Conservation (phyloP, 2,329 filamentous ascomycete genomes). For the Helminthosporium solani region DNA sequence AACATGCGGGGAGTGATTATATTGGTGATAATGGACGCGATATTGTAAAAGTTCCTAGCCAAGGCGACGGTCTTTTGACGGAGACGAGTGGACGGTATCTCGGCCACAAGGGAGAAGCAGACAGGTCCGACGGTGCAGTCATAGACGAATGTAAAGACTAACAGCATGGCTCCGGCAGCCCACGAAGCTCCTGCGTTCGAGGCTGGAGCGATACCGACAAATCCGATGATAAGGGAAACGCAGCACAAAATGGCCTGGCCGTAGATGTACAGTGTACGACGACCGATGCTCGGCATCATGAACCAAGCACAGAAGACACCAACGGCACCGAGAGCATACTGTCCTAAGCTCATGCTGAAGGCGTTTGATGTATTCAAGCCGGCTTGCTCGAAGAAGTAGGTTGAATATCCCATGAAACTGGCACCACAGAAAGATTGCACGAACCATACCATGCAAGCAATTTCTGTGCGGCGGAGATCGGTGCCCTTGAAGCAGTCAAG, state of each 20-base stretch:
- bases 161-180: slow-evolving; percentile 37
- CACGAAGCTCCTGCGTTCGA: slow-evolving; percentile 50
- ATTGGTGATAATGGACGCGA: slow-evolving; percentile 76
- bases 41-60: slow-evolving; percentile 72
- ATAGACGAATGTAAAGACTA: slow-evolving; percentile 64
- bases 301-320: slow-evolving; percentile 76
- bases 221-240: slow-evolving; percentile 76
- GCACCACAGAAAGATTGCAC: slow-evolving; percentile 46
- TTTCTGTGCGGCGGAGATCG: slow-evolving; percentile 76
- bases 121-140: slow-evolving; percentile 86
- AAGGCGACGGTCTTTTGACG: slow-evolving; percentile 91
- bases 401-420: slow-evolving; percentile 41
- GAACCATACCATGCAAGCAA: slow-evolving; percentile 55
- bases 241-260: slow-evolving; percentile 60
- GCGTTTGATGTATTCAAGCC: slow-evolving; percentile 46
- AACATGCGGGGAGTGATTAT: slow-evolving; percentile 39
- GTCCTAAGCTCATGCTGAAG: slow-evolving; percentile 53
- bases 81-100: slow-evolving; percentile 77
- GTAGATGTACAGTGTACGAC: slow-evolving; percentile 72
- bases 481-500: slow-evolving; percentile 82
- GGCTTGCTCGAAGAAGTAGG: slow-evolving; percentile 53
- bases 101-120: slow-evolving; percentile 83
- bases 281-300: slow-evolving; percentile 74
- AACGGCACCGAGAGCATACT: slow-evolving; percentile 59
- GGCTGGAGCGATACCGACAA: slow-evolving; percentile 62